A percentile compares a stretch with the other conserved stretches of the same genome.
Evolutionary conservation across 2,329 filamentous ascomycete species (phyloP).

Genomic region (Botrytis fabae): DNA sequence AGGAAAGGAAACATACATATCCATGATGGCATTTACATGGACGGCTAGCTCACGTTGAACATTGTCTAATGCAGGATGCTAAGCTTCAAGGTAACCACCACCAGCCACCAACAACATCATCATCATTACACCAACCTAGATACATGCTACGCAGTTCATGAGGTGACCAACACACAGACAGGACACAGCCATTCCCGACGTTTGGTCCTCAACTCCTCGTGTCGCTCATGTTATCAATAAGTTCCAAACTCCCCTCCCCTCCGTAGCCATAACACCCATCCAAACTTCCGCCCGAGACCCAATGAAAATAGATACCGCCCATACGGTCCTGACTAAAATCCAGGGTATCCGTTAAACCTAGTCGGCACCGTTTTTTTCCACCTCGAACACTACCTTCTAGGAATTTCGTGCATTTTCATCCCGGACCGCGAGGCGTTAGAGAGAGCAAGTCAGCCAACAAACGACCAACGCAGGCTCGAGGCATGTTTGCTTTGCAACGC

Average conservation of each 20-base stretch:
- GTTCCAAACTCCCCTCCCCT: neutral
- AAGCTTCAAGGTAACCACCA: neutral
- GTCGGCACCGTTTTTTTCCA: neutral
- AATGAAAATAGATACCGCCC: conserved; percentile 16
- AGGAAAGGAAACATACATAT: neutral
- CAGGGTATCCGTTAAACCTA: conserved; percentile 6
- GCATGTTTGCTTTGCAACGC: neutral
- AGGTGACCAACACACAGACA: neutral
- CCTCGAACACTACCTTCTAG: neutral
- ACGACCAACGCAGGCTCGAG: conserved; percentile 8
- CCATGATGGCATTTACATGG: neutral
- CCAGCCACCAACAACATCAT: neutral
- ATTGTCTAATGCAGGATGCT: neutral
- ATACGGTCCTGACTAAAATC: conserved; percentile 18
- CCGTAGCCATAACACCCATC: neutral
- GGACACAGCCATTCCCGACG: neutral
- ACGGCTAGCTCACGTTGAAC: neutral
- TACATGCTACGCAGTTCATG: neutral
- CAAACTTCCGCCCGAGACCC: conserved; percentile 11
- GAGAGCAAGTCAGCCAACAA: neutral
- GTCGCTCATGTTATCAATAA: conserved; percentile 15
- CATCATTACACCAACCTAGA: neutral
- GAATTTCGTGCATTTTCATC: conserved; percentile 1
- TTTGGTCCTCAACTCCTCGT: conserved; percentile 6
- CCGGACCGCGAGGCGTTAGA: conserved; percentile 10